A percentile compares a stretch with the other conserved stretches of the same genome.
Evolutionary conservation across 305 asterid species (phyloP).

Genomic region (Fraxinus velutina): DNA sequence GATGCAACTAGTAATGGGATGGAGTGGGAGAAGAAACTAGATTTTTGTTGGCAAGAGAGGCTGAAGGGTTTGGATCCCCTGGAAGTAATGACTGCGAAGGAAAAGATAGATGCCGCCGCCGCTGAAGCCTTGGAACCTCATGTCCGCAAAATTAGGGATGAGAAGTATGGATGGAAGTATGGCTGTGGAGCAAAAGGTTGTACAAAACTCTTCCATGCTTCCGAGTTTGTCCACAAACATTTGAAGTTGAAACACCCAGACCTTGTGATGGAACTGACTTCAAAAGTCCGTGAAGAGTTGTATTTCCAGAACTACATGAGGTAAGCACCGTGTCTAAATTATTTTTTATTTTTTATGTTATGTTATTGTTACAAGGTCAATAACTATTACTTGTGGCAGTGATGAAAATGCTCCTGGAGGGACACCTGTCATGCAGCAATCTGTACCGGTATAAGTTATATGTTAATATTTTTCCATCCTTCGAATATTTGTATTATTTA

Average conservation of each 20-base stretch:
- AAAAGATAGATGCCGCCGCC: conserved; percentile 87
- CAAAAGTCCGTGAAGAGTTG: conserved; percentile 90
- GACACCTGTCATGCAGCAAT: conserved; percentile 82
- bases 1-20: conserved; percentile 48
- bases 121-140: conserved; percentile 84
- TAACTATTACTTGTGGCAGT: conserved; percentile 44
- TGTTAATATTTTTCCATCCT: neutral
- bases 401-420: conserved; percentile 97
- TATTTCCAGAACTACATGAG: conserved; percentile 90
- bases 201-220: conserved; percentile 95
- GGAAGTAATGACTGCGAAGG: conserved; percentile 89
- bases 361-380: conserved; percentile 17
- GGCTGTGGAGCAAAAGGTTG: conserved; percentile 99
- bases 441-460: conserved; percentile 57
- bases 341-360: conserved; percentile 6
- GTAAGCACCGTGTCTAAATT: conserved; percentile 43
- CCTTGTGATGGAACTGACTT: conserved; percentile 61
- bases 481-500: conserved; percentile 14
- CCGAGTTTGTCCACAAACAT: conserved; percentile 93
- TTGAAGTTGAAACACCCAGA: conserved; percentile 92
- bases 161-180: conserved; percentile 99
- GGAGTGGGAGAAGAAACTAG: conserved; percentile 86
- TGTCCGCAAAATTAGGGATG: conserved; percentile 97
- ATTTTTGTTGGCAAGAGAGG: conserved; percentile 85
- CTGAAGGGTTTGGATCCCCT: conserved; percentile 84